A percentile compares a stretch with the other conserved stretches of the same genome.
Evolutionary conservation across 2,329 filamentous ascomycete genomes (phyloP).

Genomic region (Aspergillus vadensis): DNA sequence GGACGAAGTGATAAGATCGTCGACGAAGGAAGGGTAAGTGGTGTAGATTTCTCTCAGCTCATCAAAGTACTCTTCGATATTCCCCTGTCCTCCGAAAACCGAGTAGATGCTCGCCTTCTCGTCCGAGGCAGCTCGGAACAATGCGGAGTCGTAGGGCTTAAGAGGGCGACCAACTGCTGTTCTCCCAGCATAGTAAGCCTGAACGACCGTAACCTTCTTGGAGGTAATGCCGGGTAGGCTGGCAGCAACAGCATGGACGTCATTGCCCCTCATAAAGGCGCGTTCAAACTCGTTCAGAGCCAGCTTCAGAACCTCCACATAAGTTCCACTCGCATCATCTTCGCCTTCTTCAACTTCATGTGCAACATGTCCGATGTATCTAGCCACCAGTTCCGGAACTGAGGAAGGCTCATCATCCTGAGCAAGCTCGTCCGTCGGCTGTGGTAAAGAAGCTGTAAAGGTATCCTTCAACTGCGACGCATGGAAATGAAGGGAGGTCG

Average conservation of each 20-base stretch:
- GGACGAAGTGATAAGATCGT: constrained; percentile 77
- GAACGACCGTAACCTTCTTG: constrained; percentile 89
- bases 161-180: constrained; percentile 81
- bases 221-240: constrained; percentile 83
- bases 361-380: constrained; percentile 90
- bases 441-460: constrained; percentile 81
- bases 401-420: constrained; percentile 99
- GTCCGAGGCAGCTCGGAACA: constrained; percentile 85
- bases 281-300: constrained; percentile 95
- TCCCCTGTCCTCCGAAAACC: constrained; percentile 95
- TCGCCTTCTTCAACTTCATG: constrained; percentile 89
- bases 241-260: constrained; percentile 88
- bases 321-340: constrained; percentile 83
- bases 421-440: constrained; percentile 93
- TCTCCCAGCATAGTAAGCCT: constrained; percentile 88
- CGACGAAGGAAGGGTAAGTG: constrained; percentile 88
- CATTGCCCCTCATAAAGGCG: constrained; percentile 90
- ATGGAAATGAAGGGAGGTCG: constrained; percentile 93
- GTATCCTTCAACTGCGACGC: constrained; percentile 90
- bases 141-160: constrained; percentile 88
- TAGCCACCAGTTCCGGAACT: constrained; percentile 83
- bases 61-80: constrained; percentile 99
- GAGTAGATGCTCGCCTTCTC: constrained; percentile 83
- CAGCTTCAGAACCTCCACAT: constrained; percentile 89
- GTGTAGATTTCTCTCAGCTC: constrained; percentile 88